Conservation (phyloP, 352 stramenopile species). For the Pythium oligandrum region DNA sequence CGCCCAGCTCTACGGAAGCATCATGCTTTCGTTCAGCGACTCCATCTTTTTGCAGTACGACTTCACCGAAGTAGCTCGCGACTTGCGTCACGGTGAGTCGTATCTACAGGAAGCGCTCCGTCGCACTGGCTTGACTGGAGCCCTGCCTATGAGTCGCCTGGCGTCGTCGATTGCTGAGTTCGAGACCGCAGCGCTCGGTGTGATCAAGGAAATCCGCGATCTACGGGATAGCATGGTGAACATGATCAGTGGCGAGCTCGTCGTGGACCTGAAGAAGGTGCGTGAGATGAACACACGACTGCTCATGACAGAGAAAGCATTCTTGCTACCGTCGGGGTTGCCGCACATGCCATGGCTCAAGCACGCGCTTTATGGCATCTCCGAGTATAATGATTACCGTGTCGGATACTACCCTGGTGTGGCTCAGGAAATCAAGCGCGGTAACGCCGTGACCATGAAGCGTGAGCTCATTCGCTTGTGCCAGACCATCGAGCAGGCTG, state of each 20-base stretch:
- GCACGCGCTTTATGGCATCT: slow-evolving; percentile 84
- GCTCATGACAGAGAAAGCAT: slow-evolving; percentile 77
- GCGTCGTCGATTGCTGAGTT: slow-evolving; percentile 54
- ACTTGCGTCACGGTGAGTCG: slow-evolving; percentile 57
- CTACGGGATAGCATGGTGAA: slow-evolving; percentile 60
- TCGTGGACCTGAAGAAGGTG: slow-evolving; percentile 72
- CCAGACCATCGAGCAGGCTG: slow-evolving; percentile 72
- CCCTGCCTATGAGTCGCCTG: slow-evolving; percentile 45
- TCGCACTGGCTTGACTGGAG: slow-evolving; percentile 11
- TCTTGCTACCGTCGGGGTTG: slow-evolving; percentile 61
- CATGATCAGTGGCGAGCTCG: slow-evolving; percentile 49
- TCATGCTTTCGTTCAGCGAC: slow-evolving; percentile 74
- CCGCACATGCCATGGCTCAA: slow-evolving; percentile 79
- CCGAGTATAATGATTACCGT: slow-evolving; percentile 78
- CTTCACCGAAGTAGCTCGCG: slow-evolving; percentile 71
- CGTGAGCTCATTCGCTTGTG: slow-evolving; percentile 73
- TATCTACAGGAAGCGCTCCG: slow-evolving; percentile 43
- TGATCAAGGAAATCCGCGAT: slow-evolving; percentile 48
- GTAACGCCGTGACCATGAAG: slow-evolving; percentile 69
- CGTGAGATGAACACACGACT: slow-evolving; percentile 82
- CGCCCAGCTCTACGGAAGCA: slow-evolving; percentile 74
- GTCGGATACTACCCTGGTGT: slow-evolving; percentile 71
- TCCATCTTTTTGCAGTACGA: slow-evolving; percentile 83
- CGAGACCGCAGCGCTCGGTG: slow-evolving; percentile 46
- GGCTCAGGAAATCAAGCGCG: slow-evolving; percentile 62